phyloP scores from a whole-genome alignment of 768 basidiomycete genomes.

The Boletus rufocinnamomeus region DNA sequence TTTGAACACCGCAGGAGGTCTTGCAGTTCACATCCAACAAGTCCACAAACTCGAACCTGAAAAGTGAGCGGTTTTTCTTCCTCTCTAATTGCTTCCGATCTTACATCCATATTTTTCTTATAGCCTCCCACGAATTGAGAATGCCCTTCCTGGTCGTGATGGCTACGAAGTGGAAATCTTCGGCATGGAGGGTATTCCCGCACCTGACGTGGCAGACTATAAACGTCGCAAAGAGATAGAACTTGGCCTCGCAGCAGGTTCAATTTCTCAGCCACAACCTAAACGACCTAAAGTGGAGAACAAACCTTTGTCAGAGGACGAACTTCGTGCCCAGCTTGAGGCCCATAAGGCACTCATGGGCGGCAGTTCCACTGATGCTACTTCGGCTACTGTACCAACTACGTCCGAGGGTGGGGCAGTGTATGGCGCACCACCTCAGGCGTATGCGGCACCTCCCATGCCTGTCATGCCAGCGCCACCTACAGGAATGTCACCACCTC shows the following conservation, averaged over 20 bases:
- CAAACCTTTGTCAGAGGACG: conserved; percentile 74
- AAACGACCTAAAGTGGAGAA: conserved; percentile 85
- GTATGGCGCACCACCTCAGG: conserved; percentile 72
- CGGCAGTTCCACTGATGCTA: conserved; percentile 40
- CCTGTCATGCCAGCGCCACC: conserved; percentile 30
- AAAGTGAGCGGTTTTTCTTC: conserved; percentile 36
- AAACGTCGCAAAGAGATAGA: conserved; percentile 95
- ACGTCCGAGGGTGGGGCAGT: conserved; percentile 51
- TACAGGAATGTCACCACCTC: conserved; percentile 39
- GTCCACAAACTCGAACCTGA: conserved; percentile 99
- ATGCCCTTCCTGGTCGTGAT: conserved; percentile 93
- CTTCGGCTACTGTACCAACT: conserved; percentile 38
- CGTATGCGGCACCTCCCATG: conserved; percentile 54
- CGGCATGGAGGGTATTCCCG: conserved; percentile 98
- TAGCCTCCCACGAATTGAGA: conserved; percentile 88
- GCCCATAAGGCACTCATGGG: conserved; percentile 95
- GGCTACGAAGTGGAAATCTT: conserved; percentile 99
- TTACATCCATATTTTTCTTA: conserved; percentile 8
- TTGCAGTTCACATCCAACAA: conserved; percentile 97
- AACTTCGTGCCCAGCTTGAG: conserved; percentile 80
- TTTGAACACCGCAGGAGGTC: conserved; percentile 95
- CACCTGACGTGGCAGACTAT: conserved; percentile 93
- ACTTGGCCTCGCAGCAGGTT: conserved; percentile 79
- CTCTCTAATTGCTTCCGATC: conserved; percentile 5
- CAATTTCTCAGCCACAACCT: conserved; percentile 76